These are phyloP conservation scores for Cryptococcus depauperatus DNA, from an alignment of 1,284 basidiomycete species.

Conservation along the genomic window DNA sequence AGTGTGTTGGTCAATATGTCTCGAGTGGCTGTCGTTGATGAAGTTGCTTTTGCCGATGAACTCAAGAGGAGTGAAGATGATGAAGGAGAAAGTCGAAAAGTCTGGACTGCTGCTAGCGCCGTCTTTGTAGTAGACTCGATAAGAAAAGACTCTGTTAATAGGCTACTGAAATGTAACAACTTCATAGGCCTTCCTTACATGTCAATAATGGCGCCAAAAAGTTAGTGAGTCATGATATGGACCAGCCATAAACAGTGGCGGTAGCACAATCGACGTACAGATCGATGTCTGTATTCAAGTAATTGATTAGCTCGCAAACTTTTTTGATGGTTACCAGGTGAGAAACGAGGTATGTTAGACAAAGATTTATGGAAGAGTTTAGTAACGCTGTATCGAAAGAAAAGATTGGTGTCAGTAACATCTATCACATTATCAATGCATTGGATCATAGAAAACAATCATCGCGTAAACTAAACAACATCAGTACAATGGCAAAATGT, in stretches of 20 bases:
- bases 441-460: conserved; percentile 5
- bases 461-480: conserved; percentile 18
- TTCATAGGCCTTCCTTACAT: conserved; percentile 28
- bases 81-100: conserved; percentile 34
- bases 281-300: conserved; percentile 13
- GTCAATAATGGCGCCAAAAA: conserved; percentile 5
- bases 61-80: conserved; percentile 28
- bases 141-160: conserved; percentile 13
- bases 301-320: conserved; percentile 14
- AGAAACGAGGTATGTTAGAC: conserved; percentile 9
- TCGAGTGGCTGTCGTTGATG: conserved; percentile 46
- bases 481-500: conserved; percentile 4
- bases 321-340: conserved; percentile 12
- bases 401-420: background rate
- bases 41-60: conserved; percentile 44
- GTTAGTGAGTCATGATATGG: background rate
- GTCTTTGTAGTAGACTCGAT: conserved; percentile 44
- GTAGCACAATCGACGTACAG: conserved; percentile 17
- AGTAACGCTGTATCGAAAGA: background rate
- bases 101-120: conserved; percentile 49
- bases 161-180: conserved; percentile 21
- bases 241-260: conserved; percentile 6
- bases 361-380: background rate
- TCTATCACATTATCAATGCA: conserved; percentile 9
- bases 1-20: conserved; percentile 48